Evolutionary conservation across 148 eudicot species (phyloP).

Genomic region (Heliosperma pusillum): DNA sequence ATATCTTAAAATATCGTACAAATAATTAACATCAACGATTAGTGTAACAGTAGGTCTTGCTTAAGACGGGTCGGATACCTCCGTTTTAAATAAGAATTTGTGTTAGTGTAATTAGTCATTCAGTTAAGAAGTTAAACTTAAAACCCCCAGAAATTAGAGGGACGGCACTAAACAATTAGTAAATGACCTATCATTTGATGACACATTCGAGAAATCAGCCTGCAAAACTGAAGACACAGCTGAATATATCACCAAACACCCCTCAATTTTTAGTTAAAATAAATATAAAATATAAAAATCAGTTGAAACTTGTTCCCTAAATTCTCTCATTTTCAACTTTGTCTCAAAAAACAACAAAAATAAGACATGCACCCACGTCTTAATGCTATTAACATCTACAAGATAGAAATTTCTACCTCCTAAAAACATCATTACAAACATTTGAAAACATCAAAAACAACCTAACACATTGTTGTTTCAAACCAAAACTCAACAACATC

Average conservation of each 20-base stretch:
- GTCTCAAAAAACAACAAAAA: not conserved
- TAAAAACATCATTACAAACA: not conserved
- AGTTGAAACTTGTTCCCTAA: conserved; percentile 11
- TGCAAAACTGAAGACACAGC: conserved; percentile 9
- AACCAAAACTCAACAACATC: conserved; percentile 2
- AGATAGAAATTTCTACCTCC: not conserved
- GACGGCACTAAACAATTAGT: not conserved
- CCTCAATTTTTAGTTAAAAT: conserved; percentile 31
- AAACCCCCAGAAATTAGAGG: not conserved
- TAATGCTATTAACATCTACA: conserved; percentile 10
- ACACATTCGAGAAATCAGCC: conserved; percentile 23
- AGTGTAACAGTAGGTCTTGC: too few species aligned
- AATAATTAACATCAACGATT: too few species aligned
- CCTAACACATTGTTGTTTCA: not conserved
- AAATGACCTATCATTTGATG: not conserved
- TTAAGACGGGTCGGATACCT: too few species aligned
- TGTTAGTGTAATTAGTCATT: too few species aligned
- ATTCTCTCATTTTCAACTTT: conserved; percentile 7
- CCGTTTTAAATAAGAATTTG: too few species aligned
- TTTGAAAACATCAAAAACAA: not conserved
- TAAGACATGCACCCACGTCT: conserved; percentile 39
- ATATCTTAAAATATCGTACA: too few species aligned
- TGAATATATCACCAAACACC: conserved; percentile 19
- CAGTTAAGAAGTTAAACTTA: not conserved
- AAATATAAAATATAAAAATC: conserved; percentile 4